Conservation (phyloP, 352 stramenopile species). For the Pythium myriotylum region DNA sequence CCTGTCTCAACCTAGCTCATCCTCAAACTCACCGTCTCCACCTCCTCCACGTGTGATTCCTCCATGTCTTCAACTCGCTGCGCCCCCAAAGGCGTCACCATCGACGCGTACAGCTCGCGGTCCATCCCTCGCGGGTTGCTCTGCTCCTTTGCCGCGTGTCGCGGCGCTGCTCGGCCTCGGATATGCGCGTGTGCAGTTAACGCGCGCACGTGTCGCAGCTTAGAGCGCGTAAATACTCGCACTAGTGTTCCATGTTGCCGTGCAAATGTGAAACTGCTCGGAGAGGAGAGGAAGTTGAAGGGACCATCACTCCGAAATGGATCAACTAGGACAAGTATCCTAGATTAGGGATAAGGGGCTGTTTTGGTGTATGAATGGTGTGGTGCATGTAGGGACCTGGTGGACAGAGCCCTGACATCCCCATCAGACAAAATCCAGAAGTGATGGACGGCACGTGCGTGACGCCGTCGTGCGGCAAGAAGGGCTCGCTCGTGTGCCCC, state of each 20-base stretch:
- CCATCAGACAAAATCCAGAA: not conserved
- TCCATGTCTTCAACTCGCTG: constrained; percentile 1
- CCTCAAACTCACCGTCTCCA: constrained; percentile 10
- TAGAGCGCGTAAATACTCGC: too few relatives aligned
- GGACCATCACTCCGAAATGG: constrained; percentile 11
- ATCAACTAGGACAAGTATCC: constrained; percentile 6
- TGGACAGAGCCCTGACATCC: not conserved
- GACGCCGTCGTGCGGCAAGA: constrained; percentile 78
- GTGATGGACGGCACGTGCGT: constrained; percentile 44
- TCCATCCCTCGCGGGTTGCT: too few relatives aligned
- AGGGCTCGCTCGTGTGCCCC: constrained; percentile 86
- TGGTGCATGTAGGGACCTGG: not conserved
- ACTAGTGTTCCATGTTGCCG: too few relatives aligned
- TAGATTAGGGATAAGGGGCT: constrained; percentile 4
- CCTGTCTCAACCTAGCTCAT: not conserved
- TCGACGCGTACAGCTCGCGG: constrained; percentile 9
- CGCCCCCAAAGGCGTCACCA: constrained; percentile 4
- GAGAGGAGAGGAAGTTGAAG: too few relatives aligned
- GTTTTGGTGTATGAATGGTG: not conserved
- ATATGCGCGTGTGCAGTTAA: constrained; percentile 5
- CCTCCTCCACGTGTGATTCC: constrained; percentile 6
- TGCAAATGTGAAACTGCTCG: too few relatives aligned
- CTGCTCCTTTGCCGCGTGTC: constrained; percentile 1
- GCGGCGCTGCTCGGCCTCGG: not conserved
- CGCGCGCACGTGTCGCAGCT: not conserved